Evolutionary conservation across 306 rosid species (phyloP).

Genomic region (Chamaecrista fasciculata): DNA sequence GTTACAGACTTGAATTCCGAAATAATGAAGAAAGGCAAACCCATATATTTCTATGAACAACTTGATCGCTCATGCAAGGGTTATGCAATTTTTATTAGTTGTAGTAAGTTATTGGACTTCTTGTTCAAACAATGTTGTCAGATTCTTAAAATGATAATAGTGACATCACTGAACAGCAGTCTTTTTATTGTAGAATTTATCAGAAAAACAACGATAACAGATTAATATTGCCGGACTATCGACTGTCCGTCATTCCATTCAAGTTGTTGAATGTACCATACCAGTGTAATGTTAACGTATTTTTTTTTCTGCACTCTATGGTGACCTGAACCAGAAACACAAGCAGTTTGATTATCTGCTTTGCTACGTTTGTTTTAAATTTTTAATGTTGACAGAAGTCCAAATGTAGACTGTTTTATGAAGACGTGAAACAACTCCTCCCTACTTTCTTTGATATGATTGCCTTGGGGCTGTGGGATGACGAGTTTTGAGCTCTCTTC

Average conservation of each 20-base stretch:
- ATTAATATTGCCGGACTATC: too few relatives aligned
- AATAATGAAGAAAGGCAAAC: constrained; percentile 5
- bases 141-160: background rate
- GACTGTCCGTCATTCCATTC: too few relatives aligned
- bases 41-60: background rate
- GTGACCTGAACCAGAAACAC: background rate
- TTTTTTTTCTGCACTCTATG: background rate
- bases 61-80: background rate
- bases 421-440: constrained; percentile 6
- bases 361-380: background rate
- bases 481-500: constrained; percentile 27
- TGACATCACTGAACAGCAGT: background rate
- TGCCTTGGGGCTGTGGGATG: constrained; percentile 29
- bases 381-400: background rate
- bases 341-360: background rate
- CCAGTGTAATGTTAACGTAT: too few relatives aligned
- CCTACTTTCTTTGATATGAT: constrained; percentile 33
- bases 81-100: constrained; percentile 6
- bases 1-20: background rate
- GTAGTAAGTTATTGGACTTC: background rate
- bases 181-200: background rate
- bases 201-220: background rate
- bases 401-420: background rate
- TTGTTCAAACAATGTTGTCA: background rate
- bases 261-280: too few relatives aligned